Base-by-base conservation (phyloP, 2,329 filamentous ascomycete species). In the Clonostachys solani region DNA sequence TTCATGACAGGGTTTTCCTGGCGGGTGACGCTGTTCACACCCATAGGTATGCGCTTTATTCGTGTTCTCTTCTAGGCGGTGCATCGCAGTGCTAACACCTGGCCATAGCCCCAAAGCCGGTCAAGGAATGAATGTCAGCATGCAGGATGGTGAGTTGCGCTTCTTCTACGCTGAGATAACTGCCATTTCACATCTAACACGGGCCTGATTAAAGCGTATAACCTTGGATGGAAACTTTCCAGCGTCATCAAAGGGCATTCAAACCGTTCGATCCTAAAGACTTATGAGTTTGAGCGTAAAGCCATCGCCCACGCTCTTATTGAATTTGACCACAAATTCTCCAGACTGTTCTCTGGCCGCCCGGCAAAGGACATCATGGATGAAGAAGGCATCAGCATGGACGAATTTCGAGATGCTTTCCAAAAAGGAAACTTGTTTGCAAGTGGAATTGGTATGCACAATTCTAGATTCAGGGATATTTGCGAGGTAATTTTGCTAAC, bases 81-180 rank as follows among this genome's bases (percentile, higher is more conserved):
- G 75, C 2, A 74, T 79, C 2, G 68, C 78, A 59, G 71, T 74
- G 9, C 71, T 38, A 18, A 38, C 36, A 38, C 8, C 36, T 38
- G 7, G 15, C 12, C 15, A 10, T 35, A 55, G 53, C 40, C 83
- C 82, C 17, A 86, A 86, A 56, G 83, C 81, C 1, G 83, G 83
- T 3, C 83, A 87, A 57, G 84, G 85, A 12, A 85, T 86, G 81
- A 86, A 87, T 54, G 77, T 84, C 4, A 77, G 71, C 17, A 83
- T 86, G 75, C 81, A 84, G 54, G 83, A 87, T 59, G 60, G 87
- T 88, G 83, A 89, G 89, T 54, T 78, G 86, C 3, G 79, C 73
- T 33, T 17, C 40, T 16, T 42, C n/a, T 23, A 15, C 16, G 13
- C 40, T 5, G 10, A 16, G 7, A 42, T 42, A 17, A 7, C 85